These are phyloP conservation scores for Lolium rigidum DNA, from an alignment of 176 grass and related monocot genomes.

Conservation along the genomic window DNA sequence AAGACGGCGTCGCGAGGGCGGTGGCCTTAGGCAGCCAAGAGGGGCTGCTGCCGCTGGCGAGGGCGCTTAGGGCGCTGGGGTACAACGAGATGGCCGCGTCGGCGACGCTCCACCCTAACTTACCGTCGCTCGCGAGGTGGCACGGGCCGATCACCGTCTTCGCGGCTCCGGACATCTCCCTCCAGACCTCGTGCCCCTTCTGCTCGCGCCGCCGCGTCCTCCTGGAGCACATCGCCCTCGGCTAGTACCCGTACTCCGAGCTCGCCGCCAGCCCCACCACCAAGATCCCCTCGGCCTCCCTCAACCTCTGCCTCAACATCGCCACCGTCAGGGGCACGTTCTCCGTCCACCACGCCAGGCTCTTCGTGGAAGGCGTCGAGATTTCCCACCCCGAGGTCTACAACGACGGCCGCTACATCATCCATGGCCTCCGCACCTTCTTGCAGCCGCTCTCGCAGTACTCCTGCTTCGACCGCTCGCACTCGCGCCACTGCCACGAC, in stretches of 20 bases:
- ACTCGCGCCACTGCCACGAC: conserved; percentile 22
- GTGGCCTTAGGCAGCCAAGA: conserved; percentile 1
- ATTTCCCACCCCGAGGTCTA: conserved; percentile 67
- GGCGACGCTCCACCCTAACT: conserved; percentile 44
- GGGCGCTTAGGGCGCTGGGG: conserved; percentile 62
- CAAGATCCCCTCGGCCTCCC: conserved; percentile 61
- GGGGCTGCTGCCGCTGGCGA: conserved; percentile 37
- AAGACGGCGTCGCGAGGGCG: background rate
- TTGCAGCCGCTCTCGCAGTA: conserved; percentile 55
- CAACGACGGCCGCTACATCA: conserved; percentile 72
- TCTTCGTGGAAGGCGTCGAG: conserved; percentile 69
- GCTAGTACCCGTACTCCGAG: conserved; percentile 62
- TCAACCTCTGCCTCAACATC: conserved; percentile 66
- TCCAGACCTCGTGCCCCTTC: conserved; percentile 51
- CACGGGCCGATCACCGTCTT: conserved; percentile 70
- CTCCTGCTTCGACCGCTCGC: conserved; percentile 52
- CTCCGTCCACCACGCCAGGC: conserved; percentile 42
- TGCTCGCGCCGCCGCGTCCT: conserved; percentile 60
- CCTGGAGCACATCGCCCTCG: conserved; percentile 67
- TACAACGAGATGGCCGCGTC: conserved; percentile 73
- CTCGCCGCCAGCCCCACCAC: conserved; percentile 45
- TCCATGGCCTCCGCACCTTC: conserved; percentile 68
- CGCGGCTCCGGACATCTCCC: conserved; percentile 54
- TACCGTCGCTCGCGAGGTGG: conserved; percentile 45
- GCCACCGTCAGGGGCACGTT: conserved; percentile 43